These are phyloP conservation scores for Colletotrichum sp. DNA, from an alignment of 2,329 filamentous ascomycete species.

Conservation along the genomic window DNA sequence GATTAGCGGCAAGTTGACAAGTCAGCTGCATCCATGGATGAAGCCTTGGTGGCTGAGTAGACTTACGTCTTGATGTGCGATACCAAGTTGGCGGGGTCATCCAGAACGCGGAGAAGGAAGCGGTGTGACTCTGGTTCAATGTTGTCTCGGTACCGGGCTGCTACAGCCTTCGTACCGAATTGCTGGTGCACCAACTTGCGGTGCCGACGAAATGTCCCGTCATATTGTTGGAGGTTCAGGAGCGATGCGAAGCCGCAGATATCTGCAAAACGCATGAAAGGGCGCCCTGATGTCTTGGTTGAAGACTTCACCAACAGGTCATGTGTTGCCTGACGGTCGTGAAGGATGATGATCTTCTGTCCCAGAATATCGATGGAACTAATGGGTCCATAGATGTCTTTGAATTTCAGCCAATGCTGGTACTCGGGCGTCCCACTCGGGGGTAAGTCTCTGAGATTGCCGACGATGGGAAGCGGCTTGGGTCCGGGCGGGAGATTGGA, in stretches of 20 bases:
- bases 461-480: slow-evolving; percentile 42
- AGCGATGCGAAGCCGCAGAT: neutral
- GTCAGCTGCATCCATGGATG: neutral
- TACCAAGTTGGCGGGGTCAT: neutral
- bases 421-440: slow-evolving; percentile 30
- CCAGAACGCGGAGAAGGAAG: neutral
- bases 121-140: neutral
- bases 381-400: slow-evolving; percentile 33
- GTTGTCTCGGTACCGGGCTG: neutral
- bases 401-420: slow-evolving; percentile 38
- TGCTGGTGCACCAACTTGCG: neutral
- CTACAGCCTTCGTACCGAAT: neutral
- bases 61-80: neutral
- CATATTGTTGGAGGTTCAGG: neutral
- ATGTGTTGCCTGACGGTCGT: neutral
- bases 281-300: neutral
- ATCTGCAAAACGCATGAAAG: neutral
- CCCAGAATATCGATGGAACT: slow-evolving; percentile 40
- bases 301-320: neutral
- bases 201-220: neutral
- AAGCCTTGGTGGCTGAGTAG: neutral
- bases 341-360: slow-evolving; percentile 39
- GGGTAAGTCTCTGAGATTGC: slow-evolving; percentile 51
- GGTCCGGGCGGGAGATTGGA: slow-evolving; percentile 27
- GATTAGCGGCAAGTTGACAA: neutral